A percentile compares a stretch with the other conserved stretches of the same genome.
These are phyloP conservation scores for Aureobasidium sp. DNA, from an alignment of 2,329 filamentous ascomycete species.

Conservation along the genomic window DNA sequence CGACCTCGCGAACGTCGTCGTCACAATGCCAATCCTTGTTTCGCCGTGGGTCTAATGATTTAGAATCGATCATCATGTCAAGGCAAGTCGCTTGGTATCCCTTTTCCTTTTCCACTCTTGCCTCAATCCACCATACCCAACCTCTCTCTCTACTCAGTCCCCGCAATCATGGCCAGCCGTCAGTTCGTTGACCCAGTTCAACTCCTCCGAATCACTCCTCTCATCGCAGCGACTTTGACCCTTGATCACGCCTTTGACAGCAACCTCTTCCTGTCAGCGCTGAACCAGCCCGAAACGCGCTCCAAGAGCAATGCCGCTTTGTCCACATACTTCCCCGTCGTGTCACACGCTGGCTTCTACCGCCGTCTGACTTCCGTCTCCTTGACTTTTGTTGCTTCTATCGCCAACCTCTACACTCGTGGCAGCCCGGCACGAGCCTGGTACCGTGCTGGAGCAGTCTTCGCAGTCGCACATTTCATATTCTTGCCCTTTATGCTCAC, in stretches of 20 bases:
- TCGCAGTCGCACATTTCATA: constrained; percentile 4
- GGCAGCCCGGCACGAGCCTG: neutral
- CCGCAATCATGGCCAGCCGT: constrained; percentile 5
- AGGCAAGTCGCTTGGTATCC: neutral
- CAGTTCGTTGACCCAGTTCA: constrained; percentile 7
- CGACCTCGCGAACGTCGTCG: neutral
- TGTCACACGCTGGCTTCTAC: neutral
- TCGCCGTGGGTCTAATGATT: neutral
- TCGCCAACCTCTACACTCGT: constrained; percentile 5
- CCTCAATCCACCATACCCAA: neutral
- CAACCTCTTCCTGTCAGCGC: constrained; percentile 1
- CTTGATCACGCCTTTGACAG: constrained; percentile 5
- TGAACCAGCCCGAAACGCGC: neutral
- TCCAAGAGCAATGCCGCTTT: neutral
- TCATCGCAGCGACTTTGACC: constrained; percentile 1
- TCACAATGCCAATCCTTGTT: constrained; percentile 8
- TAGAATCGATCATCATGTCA: neutral
- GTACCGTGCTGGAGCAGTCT: neutral
- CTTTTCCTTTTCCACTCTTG: neutral
- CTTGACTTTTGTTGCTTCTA: neutral
- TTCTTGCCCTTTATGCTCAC: constrained; percentile 8
- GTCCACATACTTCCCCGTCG: constrained; percentile 4
- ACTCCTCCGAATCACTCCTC: constrained; percentile 5
- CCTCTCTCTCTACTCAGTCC: neutral
- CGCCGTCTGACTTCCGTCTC: neutral